Conservation (phyloP, 345 rosid genomes). For the Barbarea vulgaris region DNA sequence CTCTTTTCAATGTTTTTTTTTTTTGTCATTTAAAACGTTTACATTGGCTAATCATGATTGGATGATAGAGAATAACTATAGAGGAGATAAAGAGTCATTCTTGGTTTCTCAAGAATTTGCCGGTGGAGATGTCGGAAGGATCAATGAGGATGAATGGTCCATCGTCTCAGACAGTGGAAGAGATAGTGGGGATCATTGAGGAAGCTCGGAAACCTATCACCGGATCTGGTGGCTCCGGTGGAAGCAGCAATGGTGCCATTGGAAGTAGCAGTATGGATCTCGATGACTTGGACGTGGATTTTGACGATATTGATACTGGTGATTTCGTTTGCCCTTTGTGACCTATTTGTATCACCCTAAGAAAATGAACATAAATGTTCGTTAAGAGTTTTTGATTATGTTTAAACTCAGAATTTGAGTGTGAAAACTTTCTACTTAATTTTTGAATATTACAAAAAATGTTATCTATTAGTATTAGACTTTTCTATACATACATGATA, state of each 20-base stretch:
- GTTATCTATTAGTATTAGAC: neutral
- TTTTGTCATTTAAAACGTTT: neutral
- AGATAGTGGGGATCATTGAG: conserved; percentile 53
- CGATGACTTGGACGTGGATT: conserved; percentile 58
- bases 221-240: conserved; percentile 39
- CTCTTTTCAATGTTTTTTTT: neutral
- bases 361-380: too few relatives aligned
- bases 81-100: conserved; percentile 53
- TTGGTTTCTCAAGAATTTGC: conserved; percentile 76
- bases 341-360: conserved; percentile 7
- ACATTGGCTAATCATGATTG: neutral
- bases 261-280: conserved; percentile 65
- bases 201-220: conserved; percentile 58
- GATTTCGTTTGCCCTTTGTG: conserved; percentile 61
- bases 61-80: conserved; percentile 36
- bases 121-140: conserved; percentile 60
- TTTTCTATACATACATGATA: neutral
- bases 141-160: conserved; percentile 58
- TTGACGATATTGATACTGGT: conserved; percentile 50
- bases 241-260: conserved; percentile 45
- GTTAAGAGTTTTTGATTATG: neutral
- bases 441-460: neutral
- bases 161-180: conserved; percentile 61
- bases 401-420: neutral
- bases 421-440: neutral